A percentile compares a stretch with the other conserved stretches of the same genome.
These are phyloP conservation scores for Arthroderma sp. DNA, from an alignment of 2,329 filamentous ascomycete species.

Conservation along the genomic window DNA sequence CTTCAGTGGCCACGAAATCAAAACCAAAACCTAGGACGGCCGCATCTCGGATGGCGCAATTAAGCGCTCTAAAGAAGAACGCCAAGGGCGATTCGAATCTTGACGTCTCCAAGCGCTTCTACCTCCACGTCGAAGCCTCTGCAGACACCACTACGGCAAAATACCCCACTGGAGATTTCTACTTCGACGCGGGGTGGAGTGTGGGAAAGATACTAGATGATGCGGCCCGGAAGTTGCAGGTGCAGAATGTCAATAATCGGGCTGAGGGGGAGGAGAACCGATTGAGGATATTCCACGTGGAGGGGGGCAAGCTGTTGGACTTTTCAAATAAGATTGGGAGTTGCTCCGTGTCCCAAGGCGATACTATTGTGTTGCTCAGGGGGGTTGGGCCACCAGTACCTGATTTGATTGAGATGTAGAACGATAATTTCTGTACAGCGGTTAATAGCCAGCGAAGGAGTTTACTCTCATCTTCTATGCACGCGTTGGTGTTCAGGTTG, in stretches of 20 bases:
- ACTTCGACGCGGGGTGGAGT: conserved; percentile 76
- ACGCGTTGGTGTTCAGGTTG: background rate
- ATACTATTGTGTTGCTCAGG: conserved; percentile 77
- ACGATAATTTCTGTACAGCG: background rate
- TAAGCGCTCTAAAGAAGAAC: conserved; percentile 68
- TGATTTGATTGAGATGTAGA: conserved; percentile 52
- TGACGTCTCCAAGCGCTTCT: conserved; percentile 70
- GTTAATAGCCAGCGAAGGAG: background rate
- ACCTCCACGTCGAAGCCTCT: conserved; percentile 81
- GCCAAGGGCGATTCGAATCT: conserved; percentile 85
- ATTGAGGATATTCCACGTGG: conserved; percentile 82
- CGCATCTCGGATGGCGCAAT: conserved; percentile 53
- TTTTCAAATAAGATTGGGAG: conserved; percentile 76
- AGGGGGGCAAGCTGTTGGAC: conserved; percentile 73
- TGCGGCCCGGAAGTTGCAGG: conserved; percentile 31
- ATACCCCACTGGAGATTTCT: conserved; percentile 69
- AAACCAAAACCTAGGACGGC: conserved; percentile 52
- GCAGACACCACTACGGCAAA: conserved; percentile 75
- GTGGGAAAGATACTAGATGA: conserved; percentile 53
- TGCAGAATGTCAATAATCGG: conserved; percentile 38
- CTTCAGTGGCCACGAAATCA: conserved; percentile 54
- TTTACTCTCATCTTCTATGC: background rate
- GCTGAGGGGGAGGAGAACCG: conserved; percentile 49
- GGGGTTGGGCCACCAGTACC: conserved; percentile 68
- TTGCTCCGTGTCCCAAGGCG: conserved; percentile 57